phyloP scores from a whole-genome alignment of 163 green algal genomes.

The Scenedesmus sp. region DNA sequence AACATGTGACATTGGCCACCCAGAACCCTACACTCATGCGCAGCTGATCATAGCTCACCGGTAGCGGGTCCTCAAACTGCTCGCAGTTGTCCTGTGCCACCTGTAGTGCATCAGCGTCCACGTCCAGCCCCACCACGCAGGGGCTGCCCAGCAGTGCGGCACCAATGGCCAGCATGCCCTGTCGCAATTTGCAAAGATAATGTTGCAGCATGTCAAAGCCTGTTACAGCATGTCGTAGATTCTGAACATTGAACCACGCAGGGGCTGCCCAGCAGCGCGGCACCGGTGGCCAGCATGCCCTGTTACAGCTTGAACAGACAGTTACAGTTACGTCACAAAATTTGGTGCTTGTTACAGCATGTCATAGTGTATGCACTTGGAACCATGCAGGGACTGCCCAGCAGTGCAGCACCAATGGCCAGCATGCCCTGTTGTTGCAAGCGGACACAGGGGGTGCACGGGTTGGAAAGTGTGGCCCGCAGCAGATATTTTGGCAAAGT shows the following conservation, averaged over 20 bases:
- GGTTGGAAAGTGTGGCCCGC: too few relatives aligned
- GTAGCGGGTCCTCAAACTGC: conserved; percentile 78
- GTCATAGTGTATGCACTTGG: too few relatives aligned
- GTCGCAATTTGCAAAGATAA: not conserved
- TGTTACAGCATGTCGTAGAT: not conserved
- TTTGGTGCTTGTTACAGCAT: too few relatives aligned
- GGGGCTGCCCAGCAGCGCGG: conserved; percentile 79
- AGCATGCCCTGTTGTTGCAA: too few relatives aligned
- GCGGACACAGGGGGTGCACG: too few relatives aligned
- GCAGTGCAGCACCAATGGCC: too few relatives aligned
- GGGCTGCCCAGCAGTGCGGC: conserved; percentile 81
- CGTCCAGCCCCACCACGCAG: conserved; percentile 89
- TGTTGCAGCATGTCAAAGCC: not conserved
- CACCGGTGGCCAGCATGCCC: conserved; percentile 91
- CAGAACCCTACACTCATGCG: too few relatives aligned
- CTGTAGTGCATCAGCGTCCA: conserved; percentile 88
- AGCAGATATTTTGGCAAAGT: too few relatives aligned
- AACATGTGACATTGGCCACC: too few relatives aligned
- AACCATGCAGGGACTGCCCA: too few relatives aligned
- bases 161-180: conserved; percentile 89
- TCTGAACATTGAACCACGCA: conserved; percentile 69
- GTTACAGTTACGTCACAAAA: too few relatives aligned
- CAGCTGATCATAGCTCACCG: conserved; percentile 41
- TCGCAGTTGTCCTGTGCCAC: conserved; percentile 79
- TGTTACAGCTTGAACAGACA: conserved; percentile 46